Percentiles rank a stretch among this genome's conserved stretches.
These are phyloP conservation scores for Saccharomycopsis schoenii DNA, from an alignment of 805 yeast genomes.

Conservation along the genomic window DNA sequence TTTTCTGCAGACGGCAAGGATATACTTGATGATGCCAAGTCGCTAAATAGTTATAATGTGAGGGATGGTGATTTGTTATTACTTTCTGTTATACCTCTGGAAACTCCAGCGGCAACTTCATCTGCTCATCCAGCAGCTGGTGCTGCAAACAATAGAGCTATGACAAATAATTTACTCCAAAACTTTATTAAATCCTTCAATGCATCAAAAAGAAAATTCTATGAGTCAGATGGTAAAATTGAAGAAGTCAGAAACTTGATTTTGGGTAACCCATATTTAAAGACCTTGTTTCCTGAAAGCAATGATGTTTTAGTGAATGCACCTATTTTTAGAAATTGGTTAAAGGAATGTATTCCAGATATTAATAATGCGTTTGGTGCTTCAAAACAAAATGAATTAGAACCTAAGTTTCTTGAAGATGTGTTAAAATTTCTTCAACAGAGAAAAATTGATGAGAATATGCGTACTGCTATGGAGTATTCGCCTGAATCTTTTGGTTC, in stretches of 20 bases:
- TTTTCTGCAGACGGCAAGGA: conserved; percentile 38
- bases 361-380: not conserved
- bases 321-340: conserved; percentile 6
- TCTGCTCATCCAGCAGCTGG: not conserved
- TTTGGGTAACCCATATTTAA: conserved; percentile 31
- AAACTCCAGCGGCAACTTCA: not conserved
- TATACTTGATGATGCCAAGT: conserved; percentile 26
- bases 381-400: conserved; percentile 35
- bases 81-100: not conserved
- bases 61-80: conserved; percentile 53
- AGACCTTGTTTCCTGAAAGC: conserved; percentile 26
- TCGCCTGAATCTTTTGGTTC: conserved; percentile 84
- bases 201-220: not conserved
- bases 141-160: not conserved
- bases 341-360: not conserved
- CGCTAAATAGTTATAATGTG: conserved; percentile 39
- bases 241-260: conserved; percentile 43
- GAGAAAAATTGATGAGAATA: conserved; percentile 69
- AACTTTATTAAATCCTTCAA: not conserved
- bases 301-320: not conserved
- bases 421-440: conserved; percentile 60
- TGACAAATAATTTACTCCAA: not conserved
- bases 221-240: conserved; percentile 25
- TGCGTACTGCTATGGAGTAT: conserved; percentile 70
- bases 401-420: conserved; percentile 53